Evolutionary conservation across 306 rosid species (phyloP), one percentile per base, ranked within the genome.

Genomic region (Vachellia collinsii): DNA sequence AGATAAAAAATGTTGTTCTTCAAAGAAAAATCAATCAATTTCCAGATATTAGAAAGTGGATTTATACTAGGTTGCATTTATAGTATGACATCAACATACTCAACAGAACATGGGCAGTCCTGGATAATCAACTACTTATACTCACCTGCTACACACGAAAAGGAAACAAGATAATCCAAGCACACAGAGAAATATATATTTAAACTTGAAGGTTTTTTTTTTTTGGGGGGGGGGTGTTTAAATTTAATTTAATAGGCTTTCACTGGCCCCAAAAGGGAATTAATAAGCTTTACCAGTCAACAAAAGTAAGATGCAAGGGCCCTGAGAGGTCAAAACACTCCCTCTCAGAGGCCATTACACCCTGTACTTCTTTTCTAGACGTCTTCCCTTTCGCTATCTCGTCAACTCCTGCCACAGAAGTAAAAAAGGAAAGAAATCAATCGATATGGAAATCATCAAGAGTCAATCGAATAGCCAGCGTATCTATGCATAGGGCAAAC

Each of bases 241-340:
- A 29, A 29, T 29, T 29, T 71, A 4, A 61, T 77, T 58, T 1
- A 54, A 19, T 54, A 50, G 56, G 8, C 56, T 1, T 16, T 16
- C 0, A n/a, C 1, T 6, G 20, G 9, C 56, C 8, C 56, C 7
- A 1, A 16, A 50, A 50, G 5, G 0, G 0, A 54, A 54, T 13
- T 44, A 38, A 53, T 25, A 73, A 76, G 43, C 50, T 88, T 88
- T 80, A 95, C 99, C 97, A 95, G 83, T 93, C 86, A 25, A 95
- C 82, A 65, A 61, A 82, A 77, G 97, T 88, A 56, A 95, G 72
- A 77, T 90, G 94, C 69, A 88, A 90, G 71, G 98, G 97, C 78
- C 98, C 99, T 44, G 88, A 82, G 86, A 86, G 93, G 80, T 86
- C 85, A 85, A 93, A 93, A 77, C 47, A 16, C 39, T 95, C 92